These are phyloP conservation scores for Miamiensis avidus DNA, from an alignment of 169 alveolate genomes.

Conservation along the genomic window DNA sequence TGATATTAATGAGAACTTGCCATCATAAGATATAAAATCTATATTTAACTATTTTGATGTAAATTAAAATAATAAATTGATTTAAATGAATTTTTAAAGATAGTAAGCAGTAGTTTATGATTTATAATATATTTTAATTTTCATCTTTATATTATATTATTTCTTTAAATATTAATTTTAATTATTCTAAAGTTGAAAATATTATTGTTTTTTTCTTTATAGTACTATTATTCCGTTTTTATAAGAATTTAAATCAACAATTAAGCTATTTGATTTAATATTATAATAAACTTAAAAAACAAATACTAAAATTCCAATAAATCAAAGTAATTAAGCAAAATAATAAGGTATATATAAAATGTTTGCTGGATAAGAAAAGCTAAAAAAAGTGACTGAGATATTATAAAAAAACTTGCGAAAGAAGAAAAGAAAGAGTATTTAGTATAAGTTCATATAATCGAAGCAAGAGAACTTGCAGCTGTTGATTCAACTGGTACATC, in stretches of 20 bases:
- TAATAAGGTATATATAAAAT: background rate
- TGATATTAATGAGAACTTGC: background rate
- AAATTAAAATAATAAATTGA: too few relatives aligned
- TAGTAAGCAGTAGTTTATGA: background rate
- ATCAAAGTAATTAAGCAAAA: background rate
- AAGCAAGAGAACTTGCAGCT: conserved; percentile 67
- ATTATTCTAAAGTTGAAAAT: too few relatives aligned
- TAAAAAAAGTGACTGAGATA: background rate
- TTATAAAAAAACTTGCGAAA: background rate
- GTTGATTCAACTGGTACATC: conserved; percentile 74
- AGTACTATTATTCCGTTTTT: too few relatives aligned
- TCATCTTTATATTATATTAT: too few relatives aligned
- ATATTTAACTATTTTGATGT: background rate
- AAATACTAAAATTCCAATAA: background rate
- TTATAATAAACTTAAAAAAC: background rate
- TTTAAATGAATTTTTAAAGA: background rate
- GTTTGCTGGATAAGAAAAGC: background rate
- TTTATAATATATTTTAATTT: too few relatives aligned
- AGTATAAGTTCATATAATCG: conserved; percentile 57
- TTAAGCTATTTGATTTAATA: too few relatives aligned
- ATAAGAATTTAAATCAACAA: too few relatives aligned
- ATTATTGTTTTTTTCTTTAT: background rate
- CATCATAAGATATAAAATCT: background rate
- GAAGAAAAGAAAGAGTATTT: background rate
- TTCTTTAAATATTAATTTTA: too few relatives aligned